Evolutionary conservation across 345 rosid genomes (phyloP).

Genomic region (Linum usitatissimum): DNA sequence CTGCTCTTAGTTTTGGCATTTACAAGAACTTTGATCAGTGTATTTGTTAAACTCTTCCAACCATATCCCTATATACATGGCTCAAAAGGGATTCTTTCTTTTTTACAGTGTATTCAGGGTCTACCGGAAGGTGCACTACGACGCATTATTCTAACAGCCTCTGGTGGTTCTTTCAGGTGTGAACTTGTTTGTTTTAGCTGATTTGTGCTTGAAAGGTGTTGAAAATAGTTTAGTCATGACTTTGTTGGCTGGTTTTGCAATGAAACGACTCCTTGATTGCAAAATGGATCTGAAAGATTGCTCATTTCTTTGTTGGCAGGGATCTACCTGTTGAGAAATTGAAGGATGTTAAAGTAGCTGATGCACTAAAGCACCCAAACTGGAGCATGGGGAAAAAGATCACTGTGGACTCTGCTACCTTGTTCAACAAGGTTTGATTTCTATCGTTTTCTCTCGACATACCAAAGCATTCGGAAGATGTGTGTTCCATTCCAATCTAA

Average conservation of each 20-base stretch:
- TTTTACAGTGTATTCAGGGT: conserved; percentile 89
- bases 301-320: conserved; percentile 29
- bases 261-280: not conserved
- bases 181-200: conserved; percentile 17
- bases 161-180: conserved; percentile 98
- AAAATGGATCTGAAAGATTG: conserved; percentile 9
- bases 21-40: conserved; percentile 7
- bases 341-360: conserved; percentile 85
- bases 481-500: not conserved
- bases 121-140: conserved; percentile 80
- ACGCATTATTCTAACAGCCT: conserved; percentile 80
- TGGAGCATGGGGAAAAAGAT: conserved; percentile 98
- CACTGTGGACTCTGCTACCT: conserved; percentile 93
- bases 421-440: conserved; percentile 70
- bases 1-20: conserved; percentile 4
- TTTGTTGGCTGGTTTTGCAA: not conserved
- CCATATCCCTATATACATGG: not conserved
- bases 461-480: not conserved
- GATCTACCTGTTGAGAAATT: conserved; percentile 86
- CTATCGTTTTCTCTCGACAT: not conserved
- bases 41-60: not conserved
- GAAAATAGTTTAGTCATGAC: not conserved
- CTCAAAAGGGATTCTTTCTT: conserved; percentile 6
- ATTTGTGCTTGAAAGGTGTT: conserved; percentile 7
- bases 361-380: conserved; percentile 95